Conservation (phyloP, 805 yeast species). For the Isabelozyma gotoi region DNA sequence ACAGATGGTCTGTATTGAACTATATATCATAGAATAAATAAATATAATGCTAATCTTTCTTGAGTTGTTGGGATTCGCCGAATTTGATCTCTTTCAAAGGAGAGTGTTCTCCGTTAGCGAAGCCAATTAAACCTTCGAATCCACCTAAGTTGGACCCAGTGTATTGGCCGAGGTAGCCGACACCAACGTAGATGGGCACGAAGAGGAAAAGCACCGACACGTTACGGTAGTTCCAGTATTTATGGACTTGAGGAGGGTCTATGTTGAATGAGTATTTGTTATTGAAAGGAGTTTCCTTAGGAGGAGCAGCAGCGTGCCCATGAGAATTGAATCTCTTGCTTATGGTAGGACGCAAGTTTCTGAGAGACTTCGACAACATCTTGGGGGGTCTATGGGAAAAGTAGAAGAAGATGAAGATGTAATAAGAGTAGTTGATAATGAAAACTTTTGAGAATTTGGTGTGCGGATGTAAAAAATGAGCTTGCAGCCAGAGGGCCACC, state of each 20-base stretch:
- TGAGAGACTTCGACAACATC: conserved; percentile 29
- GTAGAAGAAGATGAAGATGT: background rate
- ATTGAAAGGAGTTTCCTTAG: conserved; percentile 31
- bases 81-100: conserved; percentile 36
- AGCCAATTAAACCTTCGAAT: conserved; percentile 29
- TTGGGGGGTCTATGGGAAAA: conserved; percentile 2
- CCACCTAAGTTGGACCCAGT: conserved; percentile 28
- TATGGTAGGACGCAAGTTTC: conserved; percentile 16
- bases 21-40: too few relatives aligned
- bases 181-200: conserved; percentile 34
- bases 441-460: background rate
- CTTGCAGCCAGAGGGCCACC: background rate
- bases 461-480: background rate
- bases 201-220: conserved; percentile 35
- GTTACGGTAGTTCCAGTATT: conserved; percentile 43
- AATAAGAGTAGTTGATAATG: background rate
- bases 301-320: conserved; percentile 16
- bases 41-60: background rate
- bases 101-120: conserved; percentile 37
- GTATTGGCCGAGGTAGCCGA: conserved; percentile 33
- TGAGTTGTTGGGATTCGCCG: conserved; percentile 33
- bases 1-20: background rate
- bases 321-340: conserved; percentile 27
- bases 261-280: conserved; percentile 43
- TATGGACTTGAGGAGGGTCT: conserved; percentile 45